Conservation (phyloP, 257 asterid species). For the Salvia miltiorrhiza region DNA sequence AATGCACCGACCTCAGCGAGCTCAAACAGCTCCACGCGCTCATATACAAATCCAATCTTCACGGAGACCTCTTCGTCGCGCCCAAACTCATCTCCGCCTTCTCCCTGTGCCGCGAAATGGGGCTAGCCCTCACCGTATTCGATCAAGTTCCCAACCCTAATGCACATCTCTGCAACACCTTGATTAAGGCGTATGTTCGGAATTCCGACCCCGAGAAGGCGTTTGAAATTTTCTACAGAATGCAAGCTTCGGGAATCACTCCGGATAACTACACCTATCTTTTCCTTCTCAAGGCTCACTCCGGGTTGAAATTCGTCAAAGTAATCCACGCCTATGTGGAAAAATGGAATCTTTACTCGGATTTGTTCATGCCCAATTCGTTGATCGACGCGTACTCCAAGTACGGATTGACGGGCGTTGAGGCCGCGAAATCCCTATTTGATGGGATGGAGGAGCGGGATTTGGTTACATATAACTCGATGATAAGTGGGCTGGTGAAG, state of each 20-base stretch:
- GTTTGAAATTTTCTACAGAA: conserved; percentile 40
- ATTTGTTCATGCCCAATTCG: conserved; percentile 56
- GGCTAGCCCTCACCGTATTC: conserved; percentile 48
- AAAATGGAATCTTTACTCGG: conserved; percentile 48
- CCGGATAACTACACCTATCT: conserved; percentile 67
- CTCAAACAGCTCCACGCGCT: conserved; percentile 62
- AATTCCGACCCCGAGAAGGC: conserved; percentile 50
- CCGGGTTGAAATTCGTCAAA: conserved; percentile 38
- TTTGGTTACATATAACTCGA: conserved; percentile 60
- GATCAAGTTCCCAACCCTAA: conserved; percentile 47
- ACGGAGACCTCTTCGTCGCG: conserved; percentile 50
- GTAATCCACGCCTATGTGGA: conserved; percentile 63
- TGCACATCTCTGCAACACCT: conserved; percentile 45
- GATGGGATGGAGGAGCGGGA: conserved; percentile 50
- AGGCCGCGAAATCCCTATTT: conserved; percentile 45
- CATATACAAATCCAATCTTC: conserved; percentile 65
- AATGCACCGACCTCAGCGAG: conserved; percentile 53
- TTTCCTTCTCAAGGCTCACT: conserved; percentile 58
- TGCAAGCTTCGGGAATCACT: conserved; percentile 45
- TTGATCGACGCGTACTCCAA: conserved; percentile 65
- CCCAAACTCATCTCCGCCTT: conserved; percentile 66
- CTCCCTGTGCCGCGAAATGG: conserved; percentile 52
- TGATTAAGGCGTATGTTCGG: conserved; percentile 46
- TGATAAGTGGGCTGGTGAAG: conserved; percentile 54
- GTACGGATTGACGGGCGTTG: conserved; percentile 52